Conservation (phyloP, 768 basidiomycete species). For the Lentinus tigrinus region DNA sequence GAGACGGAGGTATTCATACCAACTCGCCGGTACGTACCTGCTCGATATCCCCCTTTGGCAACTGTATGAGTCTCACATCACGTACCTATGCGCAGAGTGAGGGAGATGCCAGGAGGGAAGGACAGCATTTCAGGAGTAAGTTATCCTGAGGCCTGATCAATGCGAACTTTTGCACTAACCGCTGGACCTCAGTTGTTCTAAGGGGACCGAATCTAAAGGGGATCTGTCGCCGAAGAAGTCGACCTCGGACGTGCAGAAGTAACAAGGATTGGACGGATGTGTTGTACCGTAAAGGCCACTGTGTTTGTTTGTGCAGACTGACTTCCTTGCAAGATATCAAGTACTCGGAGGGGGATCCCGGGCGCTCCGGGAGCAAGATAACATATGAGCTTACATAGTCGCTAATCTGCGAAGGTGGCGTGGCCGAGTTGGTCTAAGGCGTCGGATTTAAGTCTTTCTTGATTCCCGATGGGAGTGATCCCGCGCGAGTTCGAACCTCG, state of each 20-base stretch:
- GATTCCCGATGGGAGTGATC: constrained; percentile 81
- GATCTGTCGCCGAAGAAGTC: too few relatives aligned
- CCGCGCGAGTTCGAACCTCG: constrained; percentile 93
- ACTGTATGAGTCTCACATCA: background rate
- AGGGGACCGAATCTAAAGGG: too few relatives aligned
- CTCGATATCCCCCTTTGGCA: background rate
- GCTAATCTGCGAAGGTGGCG: constrained; percentile 47
- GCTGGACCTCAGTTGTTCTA: background rate
- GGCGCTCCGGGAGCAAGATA: too few relatives aligned
- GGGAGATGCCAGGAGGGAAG: constrained; percentile 65
- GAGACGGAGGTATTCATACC: constrained; percentile 55
- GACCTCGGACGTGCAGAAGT: too few relatives aligned
- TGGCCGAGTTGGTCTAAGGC: constrained; percentile 92
- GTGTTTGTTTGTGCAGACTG: too few relatives aligned
- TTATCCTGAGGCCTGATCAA: background rate
- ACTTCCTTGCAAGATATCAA: too few relatives aligned
- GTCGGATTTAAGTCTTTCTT: constrained; percentile 77
- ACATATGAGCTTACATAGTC: too few relatives aligned
- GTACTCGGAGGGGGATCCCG: too few relatives aligned
- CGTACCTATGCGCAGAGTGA: constrained; percentile 42
- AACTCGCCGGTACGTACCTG: constrained; percentile 56
- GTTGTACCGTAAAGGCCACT: too few relatives aligned
- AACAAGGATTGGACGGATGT: too few relatives aligned
- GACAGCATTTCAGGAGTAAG: constrained; percentile 53
- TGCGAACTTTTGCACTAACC: too few relatives aligned